Evolutionary conservation across 2,329 filamentous ascomycete species (phyloP).

Genomic region (Aspergillus ochraceus): DNA sequence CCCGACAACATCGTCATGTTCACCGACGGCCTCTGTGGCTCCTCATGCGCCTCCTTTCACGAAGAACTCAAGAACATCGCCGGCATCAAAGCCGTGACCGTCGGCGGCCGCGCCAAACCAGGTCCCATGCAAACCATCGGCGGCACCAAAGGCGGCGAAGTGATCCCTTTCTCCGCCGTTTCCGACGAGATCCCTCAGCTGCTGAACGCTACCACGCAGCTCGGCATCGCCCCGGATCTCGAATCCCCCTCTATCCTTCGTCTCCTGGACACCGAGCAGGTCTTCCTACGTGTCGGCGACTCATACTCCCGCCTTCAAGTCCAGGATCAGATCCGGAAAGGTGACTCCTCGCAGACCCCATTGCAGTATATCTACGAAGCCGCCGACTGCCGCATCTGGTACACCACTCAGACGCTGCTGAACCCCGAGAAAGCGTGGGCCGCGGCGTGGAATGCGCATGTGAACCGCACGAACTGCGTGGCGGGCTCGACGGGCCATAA

Average conservation of each 20-base stretch:
- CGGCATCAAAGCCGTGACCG: conserved; percentile 54
- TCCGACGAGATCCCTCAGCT: conserved; percentile 16
- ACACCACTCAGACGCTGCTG: conserved; percentile 53
- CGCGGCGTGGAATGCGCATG: conserved; percentile 25
- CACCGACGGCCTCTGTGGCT: conserved; percentile 57
- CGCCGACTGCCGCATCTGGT: conserved; percentile 60
- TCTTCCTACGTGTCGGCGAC: conserved; percentile 11
- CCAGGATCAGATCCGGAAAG: conserved; percentile 44
- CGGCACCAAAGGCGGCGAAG: conserved; percentile 56
- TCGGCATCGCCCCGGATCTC: background rate
- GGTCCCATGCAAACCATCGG: conserved; percentile 61
- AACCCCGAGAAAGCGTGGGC: conserved; percentile 55
- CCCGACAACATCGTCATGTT: conserved; percentile 38
- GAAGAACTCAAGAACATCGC: conserved; percentile 51
- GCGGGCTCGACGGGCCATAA: conserved; percentile 11
- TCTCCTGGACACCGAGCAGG: conserved; percentile 2
- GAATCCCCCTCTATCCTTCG: conserved; percentile 10
- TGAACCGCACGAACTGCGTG: conserved; percentile 10
- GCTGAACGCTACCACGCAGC: background rate
- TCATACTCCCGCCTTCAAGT: conserved; percentile 39
- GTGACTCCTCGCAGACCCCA: conserved; percentile 44
- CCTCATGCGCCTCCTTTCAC: conserved; percentile 58
- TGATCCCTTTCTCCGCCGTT: conserved; percentile 11
- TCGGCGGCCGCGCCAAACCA: conserved; percentile 57
- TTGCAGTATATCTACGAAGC: conserved; percentile 61